These are phyloP conservation scores for Ceratocystis destructans DNA, from an alignment of 2,329 filamentous ascomycete species.

Conservation along the genomic window DNA sequence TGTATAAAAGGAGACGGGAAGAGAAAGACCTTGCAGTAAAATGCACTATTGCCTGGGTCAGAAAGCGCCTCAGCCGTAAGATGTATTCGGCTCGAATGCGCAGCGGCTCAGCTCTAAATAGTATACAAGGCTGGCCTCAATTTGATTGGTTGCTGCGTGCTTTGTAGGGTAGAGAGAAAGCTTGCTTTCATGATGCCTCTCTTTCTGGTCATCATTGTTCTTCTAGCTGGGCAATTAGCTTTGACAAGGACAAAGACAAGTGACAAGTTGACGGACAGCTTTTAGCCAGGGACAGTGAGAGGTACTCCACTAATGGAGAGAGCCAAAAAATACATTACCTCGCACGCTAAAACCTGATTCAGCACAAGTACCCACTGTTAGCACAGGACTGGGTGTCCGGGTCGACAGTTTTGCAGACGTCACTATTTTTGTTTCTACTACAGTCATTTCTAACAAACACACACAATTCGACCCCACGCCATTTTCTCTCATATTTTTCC, in stretches of 20 bases:
- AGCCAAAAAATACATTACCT: neutral
- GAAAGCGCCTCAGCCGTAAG: no score
- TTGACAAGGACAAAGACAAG: neutral
- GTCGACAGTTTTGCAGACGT: neutral
- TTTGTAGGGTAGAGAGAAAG: neutral
- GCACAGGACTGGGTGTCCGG: slow-evolving; percentile 11
- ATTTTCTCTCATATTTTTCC: slow-evolving; percentile 5
- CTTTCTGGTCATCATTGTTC: no score
- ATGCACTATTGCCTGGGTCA: neutral
- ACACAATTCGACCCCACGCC: slow-evolving; percentile 2
- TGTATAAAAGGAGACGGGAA: neutral
- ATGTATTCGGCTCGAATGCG: no score
- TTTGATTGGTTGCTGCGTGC: neutral
- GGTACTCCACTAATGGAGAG: neutral
- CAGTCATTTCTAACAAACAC: neutral
- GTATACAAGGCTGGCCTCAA: neutral
- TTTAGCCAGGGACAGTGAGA: neutral
- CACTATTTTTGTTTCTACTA: neutral
- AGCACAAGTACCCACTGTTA: slow-evolving; percentile 17
- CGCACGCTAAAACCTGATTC: neutral
- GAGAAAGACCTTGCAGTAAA: neutral
- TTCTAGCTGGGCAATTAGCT: neutral
- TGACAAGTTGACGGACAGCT: neutral
- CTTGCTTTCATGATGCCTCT: neutral
- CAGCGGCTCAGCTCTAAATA: neutral